Conservation (phyloP, 371 early-diverging fungal genomes). For the Mortierella sp. region DNA sequence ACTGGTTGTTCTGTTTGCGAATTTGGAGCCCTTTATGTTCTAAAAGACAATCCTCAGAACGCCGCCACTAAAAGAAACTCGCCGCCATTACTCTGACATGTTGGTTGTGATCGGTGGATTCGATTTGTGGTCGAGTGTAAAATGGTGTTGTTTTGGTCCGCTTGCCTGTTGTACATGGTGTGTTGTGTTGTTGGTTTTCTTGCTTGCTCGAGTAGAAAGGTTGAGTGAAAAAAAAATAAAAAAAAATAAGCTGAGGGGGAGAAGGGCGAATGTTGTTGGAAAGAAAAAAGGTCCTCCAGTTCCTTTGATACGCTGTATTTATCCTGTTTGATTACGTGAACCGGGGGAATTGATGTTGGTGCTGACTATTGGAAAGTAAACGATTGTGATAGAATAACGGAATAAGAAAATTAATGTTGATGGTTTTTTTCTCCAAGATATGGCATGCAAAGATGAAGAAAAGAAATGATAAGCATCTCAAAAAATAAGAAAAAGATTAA, state of each 20-base stretch:
- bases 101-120: not conserved
- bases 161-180: not conserved
- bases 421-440: not conserved
- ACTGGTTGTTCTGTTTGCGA: not conserved
- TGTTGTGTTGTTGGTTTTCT: not conserved
- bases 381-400: not conserved
- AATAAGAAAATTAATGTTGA: not conserved
- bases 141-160: not conserved
- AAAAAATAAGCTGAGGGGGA: not conserved
- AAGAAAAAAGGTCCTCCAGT: not conserved
- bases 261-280: not conserved
- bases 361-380: not conserved
- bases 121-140: not conserved
- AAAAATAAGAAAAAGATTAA: not conserved
- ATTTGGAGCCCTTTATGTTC: not conserved
- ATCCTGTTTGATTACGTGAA: not conserved
- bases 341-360: not conserved
- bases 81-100: not conserved
- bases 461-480: not conserved
- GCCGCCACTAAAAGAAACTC: not conserved
- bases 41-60: too few species aligned
- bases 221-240: not conserved
- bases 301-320: not conserved
- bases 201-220: not conserved
- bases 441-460: not conserved